Base-by-base conservation (phyloP, 78 protist genomes). In the Creolimax fragrantissima region DNA sequence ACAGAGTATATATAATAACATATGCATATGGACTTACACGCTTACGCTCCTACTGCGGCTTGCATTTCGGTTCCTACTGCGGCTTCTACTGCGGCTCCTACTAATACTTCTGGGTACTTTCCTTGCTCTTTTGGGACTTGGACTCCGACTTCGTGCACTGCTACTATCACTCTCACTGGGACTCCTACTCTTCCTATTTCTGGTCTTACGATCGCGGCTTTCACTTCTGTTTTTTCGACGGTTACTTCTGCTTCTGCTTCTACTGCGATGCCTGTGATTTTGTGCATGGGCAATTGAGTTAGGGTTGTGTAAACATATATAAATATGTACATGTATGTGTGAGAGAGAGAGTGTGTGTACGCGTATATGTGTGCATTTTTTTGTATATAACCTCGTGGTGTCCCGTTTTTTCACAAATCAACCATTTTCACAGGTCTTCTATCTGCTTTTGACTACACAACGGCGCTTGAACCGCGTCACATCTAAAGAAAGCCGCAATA, bases 11-110 rank as follows among this genome's bases (percentile, higher is more conserved):
- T n/a, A n/a, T n/a, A n/a, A n/a, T n/a, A n/a, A n/a, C n/a, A n/a
- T n/a, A n/a, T n/a, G n/a, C n/a, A n/a, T n/a, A n/a, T n/a, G n/a
- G n/a, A n/a, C n/a, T n/a, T n/a, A n/a, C n/a, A n/a, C n/a, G n/a
- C n/a, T n/a, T n/a, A n/a, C n/a, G n/a, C 86, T 83, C 6, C 86
- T 5, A 83, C 86, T 83, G 86, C 86, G 5, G 86, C 86, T 83
- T 83, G 35, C 5, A 5, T 81, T 66, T 17, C 91, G 24, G 7
- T 83, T 66, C 41, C 91, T 2, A 43, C 85, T 66, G 35, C 91
- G 24, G 89, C 89, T 5, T 45, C 11, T 5, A 83, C 91, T 89
- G 7, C 88, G 66, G 67, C 41, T 4, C 81, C 37, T 35, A 37
- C 17, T 42, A 44, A 2, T 83, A 41, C 35, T 24, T 58, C 74